phyloP scores from a whole-genome alignment of 306 rosid genomes.

The Benincasa hispida region DNA sequence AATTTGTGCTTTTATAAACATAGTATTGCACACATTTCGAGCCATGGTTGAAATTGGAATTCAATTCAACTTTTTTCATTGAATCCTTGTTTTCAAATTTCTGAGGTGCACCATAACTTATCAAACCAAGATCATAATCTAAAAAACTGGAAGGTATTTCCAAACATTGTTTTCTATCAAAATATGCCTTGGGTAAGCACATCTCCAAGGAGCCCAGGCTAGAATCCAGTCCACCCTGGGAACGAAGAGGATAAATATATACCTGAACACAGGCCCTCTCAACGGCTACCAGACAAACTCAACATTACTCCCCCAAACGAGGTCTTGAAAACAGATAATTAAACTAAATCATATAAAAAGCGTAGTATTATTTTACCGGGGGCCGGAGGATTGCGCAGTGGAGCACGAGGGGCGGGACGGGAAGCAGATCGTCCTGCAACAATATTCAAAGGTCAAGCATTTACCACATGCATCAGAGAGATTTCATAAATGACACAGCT shows the following conservation, averaged over 20 bases:
- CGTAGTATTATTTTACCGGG: not conserved
- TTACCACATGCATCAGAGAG: not conserved
- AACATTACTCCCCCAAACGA: not conserved
- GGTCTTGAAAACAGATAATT: not conserved
- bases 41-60: not conserved
- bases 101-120: not conserved
- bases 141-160: not conserved
- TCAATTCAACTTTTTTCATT: not conserved
- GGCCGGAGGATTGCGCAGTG: slow-evolving; percentile 12
- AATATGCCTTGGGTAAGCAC: not conserved
- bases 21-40: too few species aligned
- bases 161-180: not conserved
- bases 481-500: not conserved
- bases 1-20: too few species aligned
- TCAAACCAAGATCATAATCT: not conserved
- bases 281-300: not conserved
- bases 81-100: not conserved
- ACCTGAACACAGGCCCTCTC: not conserved
- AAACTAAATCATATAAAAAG: not conserved
- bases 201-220: not conserved
- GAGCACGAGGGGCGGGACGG: slow-evolving; percentile 11
- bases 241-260: too few species aligned
- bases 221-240: not conserved
- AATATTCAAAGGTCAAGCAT: not conserved
- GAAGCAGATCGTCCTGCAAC: slow-evolving; percentile 18